phyloP scores from a whole-genome alignment of 2,329 filamentous ascomycete species.

The Huntiella decipiens region DNA sequence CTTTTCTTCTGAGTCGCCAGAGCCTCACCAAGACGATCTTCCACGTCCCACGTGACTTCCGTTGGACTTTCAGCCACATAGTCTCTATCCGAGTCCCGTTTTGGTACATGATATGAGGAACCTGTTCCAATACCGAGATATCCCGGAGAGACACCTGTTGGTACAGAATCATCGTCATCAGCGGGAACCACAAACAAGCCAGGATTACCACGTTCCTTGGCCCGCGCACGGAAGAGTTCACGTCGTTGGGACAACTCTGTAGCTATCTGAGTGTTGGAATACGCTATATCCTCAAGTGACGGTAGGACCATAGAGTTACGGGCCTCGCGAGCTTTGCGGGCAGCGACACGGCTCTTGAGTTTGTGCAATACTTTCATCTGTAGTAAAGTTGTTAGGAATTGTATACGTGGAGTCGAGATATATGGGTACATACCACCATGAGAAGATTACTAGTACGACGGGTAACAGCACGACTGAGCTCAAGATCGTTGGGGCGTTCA shows the following conservation, averaged over 20 bases:
- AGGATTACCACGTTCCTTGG: slow-evolving; percentile 16
- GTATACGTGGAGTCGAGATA: background rate
- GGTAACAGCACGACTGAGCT: slow-evolving; percentile 81
- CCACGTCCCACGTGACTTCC: slow-evolving; percentile 70
- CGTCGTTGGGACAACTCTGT: slow-evolving; percentile 4
- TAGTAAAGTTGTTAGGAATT: background rate
- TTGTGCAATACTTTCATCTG: slow-evolving; percentile 80
- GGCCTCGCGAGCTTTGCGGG: slow-evolving; percentile 8
- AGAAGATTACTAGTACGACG: slow-evolving; percentile 73
- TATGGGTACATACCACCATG: slow-evolving; percentile 45
- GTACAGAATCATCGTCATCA: background rate
- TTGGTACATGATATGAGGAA: slow-evolving; percentile 16
- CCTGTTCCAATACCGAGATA: slow-evolving; percentile 64
- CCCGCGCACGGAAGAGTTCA: slow-evolving; percentile 2
- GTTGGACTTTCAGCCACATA: slow-evolving; percentile 50
- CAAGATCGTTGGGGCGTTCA: slow-evolving; percentile 70
- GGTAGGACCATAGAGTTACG: background rate
- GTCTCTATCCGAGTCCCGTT: slow-evolving; percentile 25
- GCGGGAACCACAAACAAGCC: slow-evolving; percentile 13
- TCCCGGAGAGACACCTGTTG: slow-evolving; percentile 23
- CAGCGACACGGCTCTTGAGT: slow-evolving; percentile 56
- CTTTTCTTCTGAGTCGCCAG: background rate
- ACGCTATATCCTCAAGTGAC: slow-evolving; percentile 8
- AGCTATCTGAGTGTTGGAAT: slow-evolving; percentile 5
- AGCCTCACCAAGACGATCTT: slow-evolving; percentile 31